Percentiles rank a stretch among this genome's conserved stretches.
phyloP scores from a whole-genome alignment of 2,329 filamentous ascomycete species.

The Calonectria fujianensis region DNA sequence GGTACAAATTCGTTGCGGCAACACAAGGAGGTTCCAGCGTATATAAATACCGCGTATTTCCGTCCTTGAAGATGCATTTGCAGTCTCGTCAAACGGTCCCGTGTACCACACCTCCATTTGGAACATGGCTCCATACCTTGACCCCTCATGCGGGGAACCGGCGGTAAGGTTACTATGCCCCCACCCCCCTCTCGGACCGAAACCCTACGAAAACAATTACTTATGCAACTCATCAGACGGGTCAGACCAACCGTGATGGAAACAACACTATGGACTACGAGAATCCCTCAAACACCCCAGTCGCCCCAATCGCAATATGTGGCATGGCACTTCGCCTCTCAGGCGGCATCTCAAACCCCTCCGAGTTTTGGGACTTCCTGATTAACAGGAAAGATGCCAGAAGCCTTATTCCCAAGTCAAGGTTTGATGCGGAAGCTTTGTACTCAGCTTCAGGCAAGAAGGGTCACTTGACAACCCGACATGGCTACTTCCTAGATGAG shows the following conservation, averaged over 20 bases:
- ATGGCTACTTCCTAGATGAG: slow-evolving; percentile 58
- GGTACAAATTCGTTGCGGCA: not conserved
- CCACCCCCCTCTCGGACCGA: not conserved
- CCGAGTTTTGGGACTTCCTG: slow-evolving; percentile 53
- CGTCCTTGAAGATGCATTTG: not conserved
- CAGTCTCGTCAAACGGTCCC: not conserved
- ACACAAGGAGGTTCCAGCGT: not conserved
- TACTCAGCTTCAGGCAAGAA: slow-evolving; percentile 43
- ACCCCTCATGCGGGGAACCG: not conserved
- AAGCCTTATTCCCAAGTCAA: slow-evolving; percentile 42
- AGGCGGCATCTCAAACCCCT: slow-evolving; percentile 46
- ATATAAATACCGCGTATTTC: not conserved
- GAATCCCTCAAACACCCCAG: too few species aligned
- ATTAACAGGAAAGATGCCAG: slow-evolving; percentile 47
- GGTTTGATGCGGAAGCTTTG: slow-evolving; percentile 46
- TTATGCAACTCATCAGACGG: not conserved
- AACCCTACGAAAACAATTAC: not conserved
- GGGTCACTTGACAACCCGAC: slow-evolving; percentile 43
- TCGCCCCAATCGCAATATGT: slow-evolving; percentile 50
- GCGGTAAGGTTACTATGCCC: not conserved
- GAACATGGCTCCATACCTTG: not conserved
- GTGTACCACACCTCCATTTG: not conserved
- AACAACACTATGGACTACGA: too few species aligned
- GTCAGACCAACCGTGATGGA: accelerated
- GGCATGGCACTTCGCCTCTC: slow-evolving; percentile 54